These are phyloP conservation scores for Collariella sp. DNA, from an alignment of 495 filamentous ascomycete species.

Conservation along the genomic window DNA sequence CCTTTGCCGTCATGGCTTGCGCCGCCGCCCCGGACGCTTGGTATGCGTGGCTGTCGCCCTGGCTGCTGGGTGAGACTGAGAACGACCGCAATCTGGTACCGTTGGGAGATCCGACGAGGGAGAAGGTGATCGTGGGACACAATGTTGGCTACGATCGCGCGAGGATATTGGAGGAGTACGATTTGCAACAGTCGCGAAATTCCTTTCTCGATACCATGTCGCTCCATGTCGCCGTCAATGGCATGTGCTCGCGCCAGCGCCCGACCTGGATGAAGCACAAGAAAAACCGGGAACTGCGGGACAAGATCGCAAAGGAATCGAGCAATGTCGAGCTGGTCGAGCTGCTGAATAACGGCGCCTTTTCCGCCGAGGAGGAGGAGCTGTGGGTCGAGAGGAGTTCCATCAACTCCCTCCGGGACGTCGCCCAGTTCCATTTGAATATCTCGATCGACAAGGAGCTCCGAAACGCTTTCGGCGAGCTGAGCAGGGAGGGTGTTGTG, in stretches of 20 bases:
- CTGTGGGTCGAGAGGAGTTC: conserved; percentile 92
- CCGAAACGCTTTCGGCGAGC: conserved; percentile 78
- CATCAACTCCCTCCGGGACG: conserved; percentile 89
- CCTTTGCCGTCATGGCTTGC: conserved; percentile 93
- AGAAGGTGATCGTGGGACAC: conserved; percentile 80
- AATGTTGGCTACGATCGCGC: conserved; percentile 95
- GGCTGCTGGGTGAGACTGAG: conserved; percentile 79
- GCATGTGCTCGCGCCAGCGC: conserved; percentile 95
- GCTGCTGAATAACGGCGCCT: conserved; percentile 56
- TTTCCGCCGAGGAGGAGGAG: conserved; percentile 81
- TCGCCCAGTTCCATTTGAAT: conserved; percentile 92
- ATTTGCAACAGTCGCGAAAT: conserved; percentile 68
- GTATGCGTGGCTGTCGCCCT: conserved; percentile 97
- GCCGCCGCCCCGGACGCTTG: conserved; percentile 78
- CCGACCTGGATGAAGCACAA: conserved; percentile 95
- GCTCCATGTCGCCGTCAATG: conserved; percentile 93
- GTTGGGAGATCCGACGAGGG: conserved; percentile 59
- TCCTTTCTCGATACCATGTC: conserved; percentile 98
- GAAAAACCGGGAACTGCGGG: conserved; percentile 76
- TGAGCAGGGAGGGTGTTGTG: conserved; percentile 60
- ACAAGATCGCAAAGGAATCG: conserved; percentile 66
- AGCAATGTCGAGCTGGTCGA: conserved; percentile 60
- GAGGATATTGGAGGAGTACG: conserved; percentile 82
- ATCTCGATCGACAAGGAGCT: conserved; percentile 85
- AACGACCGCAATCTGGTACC: conserved; percentile 74